Evolutionary conservation across 371 early-diverging fungal genomes (phyloP), one percentile per base, ranked within the genome.

Genomic region (Mucor indicus): DNA sequence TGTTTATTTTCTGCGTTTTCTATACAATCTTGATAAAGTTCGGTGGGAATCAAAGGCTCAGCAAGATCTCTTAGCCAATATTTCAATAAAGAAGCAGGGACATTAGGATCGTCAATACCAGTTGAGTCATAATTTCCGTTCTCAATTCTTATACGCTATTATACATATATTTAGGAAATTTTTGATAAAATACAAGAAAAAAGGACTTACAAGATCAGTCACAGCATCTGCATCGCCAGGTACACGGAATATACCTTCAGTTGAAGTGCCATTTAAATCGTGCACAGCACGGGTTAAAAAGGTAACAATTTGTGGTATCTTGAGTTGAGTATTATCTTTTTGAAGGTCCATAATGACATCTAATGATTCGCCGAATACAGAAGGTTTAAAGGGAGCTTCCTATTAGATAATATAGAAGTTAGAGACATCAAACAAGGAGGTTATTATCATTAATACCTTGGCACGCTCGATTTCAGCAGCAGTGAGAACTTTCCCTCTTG

Each of bases 231-330:
- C 86, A 65, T 96, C 95, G 15, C 95, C 98, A 13, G 98, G 93
- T 17, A 98, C 92, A 47, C 98, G 86, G 60, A 98, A 98, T 22
- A 98, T 94, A n/a, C 98, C 98, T 64, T 98, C 96, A 8, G 93
- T 79, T 44, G 64, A 39, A 33, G 77, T 77, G 10, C 98, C 98
- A 38, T 88, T 81, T 27, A 93, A 68, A 0, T 80, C 57, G 27
- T 84, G 57, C 13, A 98, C 87, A 15, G 84, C 71, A 17, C 87
- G 83, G 2, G 88, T 76, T 46, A 98, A 70, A 57, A 92, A 92
- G 15, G 86, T 79, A 32, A 98, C 80, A 39, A 98, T 80, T 10
- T 81, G 74, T 4, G 98, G 98, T 25, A 91, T 71, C 17, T 75
- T 58, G 37, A 62, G 51, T 53, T 38, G 19, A 72, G 65, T 42